Percentiles rank a stretch among this genome's conserved stretches.
Evolutionary conservation across 1,139 yeast species (phyloP).

Genomic region (Debaryomyces nepalensis): DNA sequence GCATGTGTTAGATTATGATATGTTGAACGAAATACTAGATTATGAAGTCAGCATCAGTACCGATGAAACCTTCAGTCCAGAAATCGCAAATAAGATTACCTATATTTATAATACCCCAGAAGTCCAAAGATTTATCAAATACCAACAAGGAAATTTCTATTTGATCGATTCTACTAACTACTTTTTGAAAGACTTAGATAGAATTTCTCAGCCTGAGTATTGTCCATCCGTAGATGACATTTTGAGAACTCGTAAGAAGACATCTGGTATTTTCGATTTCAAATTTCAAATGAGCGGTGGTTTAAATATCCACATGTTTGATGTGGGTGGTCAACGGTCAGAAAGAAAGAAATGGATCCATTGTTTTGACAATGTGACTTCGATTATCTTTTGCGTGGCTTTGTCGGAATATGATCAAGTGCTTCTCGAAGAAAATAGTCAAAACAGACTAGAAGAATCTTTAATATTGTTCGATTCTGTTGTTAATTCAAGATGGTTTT

Average conservation of each 20-base stretch:
- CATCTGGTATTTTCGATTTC: constrained; percentile 90
- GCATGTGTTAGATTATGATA: constrained; percentile 39
- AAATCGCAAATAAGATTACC: constrained; percentile 50
- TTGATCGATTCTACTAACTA: constrained; percentile 87
- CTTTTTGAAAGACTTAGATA: constrained; percentile 67
- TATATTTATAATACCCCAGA: constrained; percentile 59
- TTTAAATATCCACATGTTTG: constrained; percentile 79
- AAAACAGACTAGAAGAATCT: constrained; percentile 85
- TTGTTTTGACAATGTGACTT: constrained; percentile 90
- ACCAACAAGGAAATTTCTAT: constrained; percentile 75
- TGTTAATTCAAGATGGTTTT: constrained; percentile 93
- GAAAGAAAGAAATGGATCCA: constrained; percentile 96
- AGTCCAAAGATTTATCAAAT: constrained; percentile 59
- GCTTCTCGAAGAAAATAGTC: constrained; percentile 74
- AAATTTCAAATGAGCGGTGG: constrained; percentile 75
- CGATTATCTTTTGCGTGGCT: constrained; percentile 89
- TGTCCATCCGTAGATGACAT: constrained; percentile 79
- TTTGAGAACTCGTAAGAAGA: constrained; percentile 85
- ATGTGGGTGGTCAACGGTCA: constrained; percentile 93
- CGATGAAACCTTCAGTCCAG: constrained; percentile 48
- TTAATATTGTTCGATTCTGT: constrained; percentile 86
- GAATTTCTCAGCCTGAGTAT: constrained; percentile 66
- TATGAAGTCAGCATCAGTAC: constrained; percentile 56
- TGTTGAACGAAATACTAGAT: constrained; percentile 51
- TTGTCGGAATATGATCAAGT: constrained; percentile 90